Evolutionary conservation across 2,329 filamentous ascomycete species (phyloP).

Genomic region (Colletotrichum eleusines): DNA sequence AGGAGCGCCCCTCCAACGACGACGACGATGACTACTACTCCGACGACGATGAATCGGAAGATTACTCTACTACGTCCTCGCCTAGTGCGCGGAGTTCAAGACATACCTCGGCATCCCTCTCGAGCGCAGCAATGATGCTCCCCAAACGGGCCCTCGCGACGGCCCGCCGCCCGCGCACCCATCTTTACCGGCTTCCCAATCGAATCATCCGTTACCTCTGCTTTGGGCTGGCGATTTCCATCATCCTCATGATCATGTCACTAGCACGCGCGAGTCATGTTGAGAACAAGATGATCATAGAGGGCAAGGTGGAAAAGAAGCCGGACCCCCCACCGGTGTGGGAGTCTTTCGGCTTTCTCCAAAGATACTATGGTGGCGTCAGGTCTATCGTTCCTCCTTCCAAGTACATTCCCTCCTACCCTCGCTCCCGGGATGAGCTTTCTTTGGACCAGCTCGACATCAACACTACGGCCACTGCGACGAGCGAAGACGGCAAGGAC

Average conservation of each 20-base stretch:
- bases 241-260: conserved; percentile 82
- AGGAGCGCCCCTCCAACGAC: conserved; percentile 66
- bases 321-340: conserved; percentile 77
- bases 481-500: conserved; percentile 45
- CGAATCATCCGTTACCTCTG: conserved; percentile 84
- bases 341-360: conserved; percentile 88
- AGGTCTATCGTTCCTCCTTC: conserved; percentile 74
- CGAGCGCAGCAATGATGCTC: conserved; percentile 59
- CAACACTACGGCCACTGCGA: conserved; percentile 48
- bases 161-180: conserved; percentile 50
- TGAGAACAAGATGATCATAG: conserved; percentile 72
- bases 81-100: conserved; percentile 68
- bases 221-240: conserved; percentile 73
- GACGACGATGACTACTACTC: conserved; percentile 61
- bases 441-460: conserved; percentile 56
- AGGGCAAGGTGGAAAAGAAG: conserved; percentile 69
- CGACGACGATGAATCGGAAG: conserved; percentile 59
- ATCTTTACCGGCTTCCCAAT: conserved; percentile 75
- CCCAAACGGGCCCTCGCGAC: conserved; percentile 53
- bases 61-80: conserved; percentile 56
- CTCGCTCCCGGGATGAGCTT: conserved; percentile 71
- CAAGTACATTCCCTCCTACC: conserved; percentile 85
- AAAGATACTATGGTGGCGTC: conserved; percentile 91
- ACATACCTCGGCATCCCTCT: conserved; percentile 59
- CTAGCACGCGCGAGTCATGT: conserved; percentile 80